Percentiles rank a stretch among this genome's conserved stretches.
These are phyloP conservation scores for Trichoderma koningii DNA, from an alignment of 2,329 filamentous ascomycete species.

Conservation along the genomic window DNA sequence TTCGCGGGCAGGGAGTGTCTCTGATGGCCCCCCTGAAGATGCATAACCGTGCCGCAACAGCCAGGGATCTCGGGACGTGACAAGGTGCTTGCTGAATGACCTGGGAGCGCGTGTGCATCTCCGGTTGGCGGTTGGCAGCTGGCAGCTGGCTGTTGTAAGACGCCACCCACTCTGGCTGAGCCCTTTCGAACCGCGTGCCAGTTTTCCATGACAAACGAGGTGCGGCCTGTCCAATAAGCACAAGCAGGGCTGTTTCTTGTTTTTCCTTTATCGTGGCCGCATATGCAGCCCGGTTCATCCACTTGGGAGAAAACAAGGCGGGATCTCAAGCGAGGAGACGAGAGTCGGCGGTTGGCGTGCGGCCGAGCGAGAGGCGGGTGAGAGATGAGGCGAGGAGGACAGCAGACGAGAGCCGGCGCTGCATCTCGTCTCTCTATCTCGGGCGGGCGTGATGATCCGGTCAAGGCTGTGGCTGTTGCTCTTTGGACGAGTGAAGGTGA, in stretches of 20 bases:
- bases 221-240: not conserved
- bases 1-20: not conserved
- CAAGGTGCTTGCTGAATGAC: not conserved
- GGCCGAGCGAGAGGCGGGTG: not conserved
- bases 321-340: not conserved
- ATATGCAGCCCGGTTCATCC: not conserved
- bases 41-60: slow-evolving; percentile 1
- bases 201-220: not conserved
- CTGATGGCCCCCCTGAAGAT: not conserved
- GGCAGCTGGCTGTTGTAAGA: slow-evolving; percentile 8
- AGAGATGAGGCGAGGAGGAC: too few species aligned
- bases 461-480: too few species aligned
- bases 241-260: not conserved
- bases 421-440: too few species aligned
- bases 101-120: slow-evolving; percentile 8
- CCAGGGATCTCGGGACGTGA: not conserved
- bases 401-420: not conserved
- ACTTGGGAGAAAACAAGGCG: not conserved
- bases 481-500: too few species aligned
- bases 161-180: not conserved
- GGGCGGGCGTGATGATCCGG: too few species aligned
- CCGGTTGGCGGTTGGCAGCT: slow-evolving; percentile 20
- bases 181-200: not conserved
- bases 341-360: not conserved
- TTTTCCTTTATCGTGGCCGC: not conserved